phyloP scores from a whole-genome alignment of 441 rosid genomes.

The Euphorbia corollata region DNA sequence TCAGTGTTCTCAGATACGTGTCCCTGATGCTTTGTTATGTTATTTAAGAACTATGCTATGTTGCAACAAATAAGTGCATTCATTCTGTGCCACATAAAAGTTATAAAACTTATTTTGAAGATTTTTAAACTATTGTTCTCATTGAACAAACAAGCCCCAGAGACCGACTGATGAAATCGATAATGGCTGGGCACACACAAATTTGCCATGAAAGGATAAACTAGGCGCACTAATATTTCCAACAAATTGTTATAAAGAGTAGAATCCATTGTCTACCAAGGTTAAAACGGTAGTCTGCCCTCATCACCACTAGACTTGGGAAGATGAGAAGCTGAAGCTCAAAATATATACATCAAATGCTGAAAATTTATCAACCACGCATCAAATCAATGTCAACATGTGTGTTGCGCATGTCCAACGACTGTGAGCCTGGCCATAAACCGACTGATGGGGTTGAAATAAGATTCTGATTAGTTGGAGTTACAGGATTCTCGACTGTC shows the following conservation, averaged over 20 bases:
- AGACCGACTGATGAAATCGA: background rate
- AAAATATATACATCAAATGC: slow-evolving; percentile 32
- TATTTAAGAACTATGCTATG: background rate
- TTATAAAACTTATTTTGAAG: background rate
- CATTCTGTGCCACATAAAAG: background rate
- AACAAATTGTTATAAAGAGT: slow-evolving; percentile 23
- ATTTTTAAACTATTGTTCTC: background rate
- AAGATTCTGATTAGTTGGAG: slow-evolving; percentile 51
- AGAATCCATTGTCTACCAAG: slow-evolving; percentile 25
- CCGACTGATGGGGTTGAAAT: slow-evolving; percentile 46
- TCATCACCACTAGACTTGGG: slow-evolving; percentile 22
- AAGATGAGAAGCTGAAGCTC: slow-evolving; percentile 23
- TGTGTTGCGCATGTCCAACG: slow-evolving; percentile 58
- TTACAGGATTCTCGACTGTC: slow-evolving; percentile 34
- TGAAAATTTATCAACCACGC: slow-evolving; percentile 51
- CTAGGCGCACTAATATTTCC: slow-evolving; percentile 8
- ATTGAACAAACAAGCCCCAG: background rate
- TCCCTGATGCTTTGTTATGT: slow-evolving; percentile 17
- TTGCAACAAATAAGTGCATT: background rate
- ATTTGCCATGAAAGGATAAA: slow-evolving; percentile 8
- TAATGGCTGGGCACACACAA: background rate
- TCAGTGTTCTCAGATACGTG: background rate
- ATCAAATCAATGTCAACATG: slow-evolving; percentile 81
- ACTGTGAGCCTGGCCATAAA: slow-evolving; percentile 60
- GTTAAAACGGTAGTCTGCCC: slow-evolving; percentile 23